phyloP scores from a whole-genome alignment of 2,329 filamentous ascomycete species.

The Ustilaginoidea virens region DNA sequence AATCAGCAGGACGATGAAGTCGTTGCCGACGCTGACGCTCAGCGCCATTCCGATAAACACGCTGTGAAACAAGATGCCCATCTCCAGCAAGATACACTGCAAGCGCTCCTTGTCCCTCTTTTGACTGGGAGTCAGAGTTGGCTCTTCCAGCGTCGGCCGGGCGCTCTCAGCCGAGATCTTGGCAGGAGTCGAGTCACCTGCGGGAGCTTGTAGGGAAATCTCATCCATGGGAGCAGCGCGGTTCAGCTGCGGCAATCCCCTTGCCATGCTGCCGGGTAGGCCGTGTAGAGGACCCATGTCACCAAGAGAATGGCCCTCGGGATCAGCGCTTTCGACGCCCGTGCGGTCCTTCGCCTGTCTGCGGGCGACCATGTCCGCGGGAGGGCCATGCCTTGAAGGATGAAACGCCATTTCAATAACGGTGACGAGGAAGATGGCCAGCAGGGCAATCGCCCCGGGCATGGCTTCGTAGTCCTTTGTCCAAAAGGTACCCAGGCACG shows the following conservation, averaged over 20 bases:
- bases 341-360: background rate
- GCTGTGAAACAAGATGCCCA: conserved; percentile 48
- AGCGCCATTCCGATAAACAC: conserved; percentile 77
- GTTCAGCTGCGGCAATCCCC: conserved; percentile 16
- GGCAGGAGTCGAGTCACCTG: background rate
- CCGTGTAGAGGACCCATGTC: conserved; percentile 19
- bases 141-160: conserved; percentile 1
- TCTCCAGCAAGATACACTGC: conserved; percentile 64
- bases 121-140: conserved; percentile 31
- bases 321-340: background rate
- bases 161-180: background rate
- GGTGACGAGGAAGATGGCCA: conserved; percentile 63
- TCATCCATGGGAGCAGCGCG: conserved; percentile 5
- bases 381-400: conserved; percentile 19
- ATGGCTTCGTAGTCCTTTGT: conserved; percentile 61
- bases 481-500: conserved; percentile 61
- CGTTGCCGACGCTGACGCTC: conserved; percentile 59
- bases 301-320: conserved; percentile 10
- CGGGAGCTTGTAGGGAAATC: background rate
- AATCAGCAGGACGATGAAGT: conserved; percentile 64
- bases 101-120: conserved; percentile 49
- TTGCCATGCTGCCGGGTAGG: conserved; percentile 18
- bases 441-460: conserved; percentile 66
- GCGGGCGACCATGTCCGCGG: conserved; percentile 4
- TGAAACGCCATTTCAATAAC: conserved; percentile 59